These are phyloP conservation scores for Purpureocillium lavendulum DNA, from an alignment of 2,329 filamentous ascomycete species.

Conservation along the genomic window DNA sequence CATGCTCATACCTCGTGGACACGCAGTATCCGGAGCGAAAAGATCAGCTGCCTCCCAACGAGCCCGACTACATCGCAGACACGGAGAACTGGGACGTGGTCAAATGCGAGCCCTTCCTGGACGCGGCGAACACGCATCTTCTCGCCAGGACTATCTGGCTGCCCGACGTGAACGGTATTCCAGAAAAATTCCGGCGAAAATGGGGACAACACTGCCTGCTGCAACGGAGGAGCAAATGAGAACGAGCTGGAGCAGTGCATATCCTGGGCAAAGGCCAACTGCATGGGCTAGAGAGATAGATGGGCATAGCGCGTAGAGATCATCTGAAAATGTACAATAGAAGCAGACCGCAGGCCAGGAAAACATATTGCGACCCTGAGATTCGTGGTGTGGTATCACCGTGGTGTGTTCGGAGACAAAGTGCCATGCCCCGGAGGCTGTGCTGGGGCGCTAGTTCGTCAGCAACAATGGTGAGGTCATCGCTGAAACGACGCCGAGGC, in stretches of 20 bases:
- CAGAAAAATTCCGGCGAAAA: conserved; percentile 59
- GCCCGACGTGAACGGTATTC: conserved; percentile 62
- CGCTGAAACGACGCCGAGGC: background rate
- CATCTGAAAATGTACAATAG: too few species aligned
- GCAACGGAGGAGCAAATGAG: conserved; percentile 19
- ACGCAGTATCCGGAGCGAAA: conserved; percentile 61
- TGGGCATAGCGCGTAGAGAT: too few species aligned
- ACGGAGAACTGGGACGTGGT: conserved; percentile 68
- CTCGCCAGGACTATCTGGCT: conserved; percentile 76
- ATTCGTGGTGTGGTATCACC: too few species aligned
- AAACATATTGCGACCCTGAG: too few species aligned
- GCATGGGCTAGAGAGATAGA: too few species aligned
- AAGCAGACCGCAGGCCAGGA: too few species aligned
- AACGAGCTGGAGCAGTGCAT: too few species aligned
- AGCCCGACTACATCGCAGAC: conserved; percentile 75
- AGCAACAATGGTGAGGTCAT: background rate
- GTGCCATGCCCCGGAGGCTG: too few species aligned
- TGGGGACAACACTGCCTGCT: conserved; percentile 90
- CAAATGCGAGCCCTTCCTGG: conserved; percentile 71
- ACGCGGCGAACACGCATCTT: conserved; percentile 64
- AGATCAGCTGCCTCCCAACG: conserved; percentile 49
- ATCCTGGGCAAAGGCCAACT: too few species aligned
- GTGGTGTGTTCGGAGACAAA: too few species aligned
- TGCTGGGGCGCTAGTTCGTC: background rate
- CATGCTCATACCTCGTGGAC: conserved; percentile 81